phyloP scores from a whole-genome alignment of 768 basidiomycete species.

The Rhodotorula taiwanensis region DNA sequence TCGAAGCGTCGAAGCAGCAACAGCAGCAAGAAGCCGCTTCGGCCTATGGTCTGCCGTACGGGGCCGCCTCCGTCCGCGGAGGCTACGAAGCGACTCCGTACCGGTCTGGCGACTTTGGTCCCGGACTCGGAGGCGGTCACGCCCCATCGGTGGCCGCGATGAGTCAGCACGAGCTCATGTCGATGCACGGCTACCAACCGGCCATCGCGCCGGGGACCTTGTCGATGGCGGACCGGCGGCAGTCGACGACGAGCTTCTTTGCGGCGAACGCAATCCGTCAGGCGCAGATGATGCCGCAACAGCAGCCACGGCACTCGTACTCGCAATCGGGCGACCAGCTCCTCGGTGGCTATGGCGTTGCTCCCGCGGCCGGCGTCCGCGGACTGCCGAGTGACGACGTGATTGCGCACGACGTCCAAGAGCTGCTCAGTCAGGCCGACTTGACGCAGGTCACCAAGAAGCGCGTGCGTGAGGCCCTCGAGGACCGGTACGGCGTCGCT shows the following conservation, averaged over 20 bases:
- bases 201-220: constrained; percentile 9
- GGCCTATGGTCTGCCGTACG: constrained; percentile 37
- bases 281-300: not conserved
- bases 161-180: not conserved
- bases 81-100: not conserved
- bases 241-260: constrained; percentile 25
- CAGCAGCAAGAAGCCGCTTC: constrained; percentile 15
- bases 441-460: constrained; percentile 88
- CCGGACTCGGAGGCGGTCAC: not conserved
- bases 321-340: not conserved
- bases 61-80: constrained; percentile 8
- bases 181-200: not conserved
- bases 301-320: not conserved
- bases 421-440: constrained; percentile 69
- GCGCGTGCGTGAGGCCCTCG: constrained; percentile 73
- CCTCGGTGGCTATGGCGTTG: not conserved
- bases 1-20: constrained; percentile 34
- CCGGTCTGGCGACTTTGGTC: not conserved
- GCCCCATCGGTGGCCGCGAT: constrained; percentile 5
- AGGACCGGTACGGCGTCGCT: constrained; percentile 66
- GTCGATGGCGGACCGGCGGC: constrained; percentile 3
- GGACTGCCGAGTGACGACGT: constrained; percentile 16
- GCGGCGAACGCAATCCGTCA: constrained; percentile 25
- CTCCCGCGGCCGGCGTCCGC: not conserved
- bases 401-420: constrained; percentile 44